Evolutionary conservation across 2,329 filamentous ascomycete species (phyloP).

Genomic region (Anthostomella pinea): DNA sequence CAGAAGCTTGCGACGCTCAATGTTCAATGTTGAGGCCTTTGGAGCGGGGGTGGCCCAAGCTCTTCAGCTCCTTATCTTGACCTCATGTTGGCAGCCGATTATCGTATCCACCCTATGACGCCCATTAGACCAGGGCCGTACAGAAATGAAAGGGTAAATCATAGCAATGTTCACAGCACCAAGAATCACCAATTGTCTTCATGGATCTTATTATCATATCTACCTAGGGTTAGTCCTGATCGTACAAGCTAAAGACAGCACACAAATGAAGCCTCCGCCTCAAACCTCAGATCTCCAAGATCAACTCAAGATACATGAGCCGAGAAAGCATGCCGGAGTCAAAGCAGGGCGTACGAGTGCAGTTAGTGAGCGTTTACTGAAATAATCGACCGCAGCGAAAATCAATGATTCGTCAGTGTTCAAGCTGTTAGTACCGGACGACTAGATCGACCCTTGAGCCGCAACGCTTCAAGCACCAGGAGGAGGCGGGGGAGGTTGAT

Average conservation of each 20-base stretch:
- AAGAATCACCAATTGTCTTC: too few species aligned
- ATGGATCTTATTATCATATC: background rate
- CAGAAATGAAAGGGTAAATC: background rate
- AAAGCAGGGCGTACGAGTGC: slow-evolving; percentile 4
- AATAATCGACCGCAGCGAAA: slow-evolving; percentile 8
- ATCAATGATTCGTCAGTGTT: slow-evolving; percentile 4
- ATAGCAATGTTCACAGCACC: too few species aligned
- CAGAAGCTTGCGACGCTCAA: too few species aligned
- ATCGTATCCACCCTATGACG: too few species aligned
- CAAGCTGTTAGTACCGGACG: slow-evolving; percentile 23
- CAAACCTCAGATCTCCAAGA: background rate
- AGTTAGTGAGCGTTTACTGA: slow-evolving; percentile 14
- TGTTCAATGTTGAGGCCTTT: too few species aligned
- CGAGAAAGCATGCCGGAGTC: background rate
- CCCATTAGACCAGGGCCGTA: too few species aligned
- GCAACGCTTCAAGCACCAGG: slow-evolving; percentile 43
- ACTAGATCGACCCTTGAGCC: slow-evolving; percentile 10
- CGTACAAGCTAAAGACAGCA: slow-evolving; percentile 13
- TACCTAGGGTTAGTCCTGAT: slow-evolving; percentile 11
- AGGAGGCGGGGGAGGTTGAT: slow-evolving; percentile 60
- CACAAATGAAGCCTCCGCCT: slow-evolving; percentile 1
- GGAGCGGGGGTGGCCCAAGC: slow-evolving; percentile 24
- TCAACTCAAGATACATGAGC: background rate
- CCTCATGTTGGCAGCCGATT: too few species aligned
- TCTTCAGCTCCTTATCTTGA: too few species aligned